These are phyloP conservation scores for Aspergillus baeticus DNA, from an alignment of 495 filamentous ascomycete species.

Conservation along the genomic window DNA sequence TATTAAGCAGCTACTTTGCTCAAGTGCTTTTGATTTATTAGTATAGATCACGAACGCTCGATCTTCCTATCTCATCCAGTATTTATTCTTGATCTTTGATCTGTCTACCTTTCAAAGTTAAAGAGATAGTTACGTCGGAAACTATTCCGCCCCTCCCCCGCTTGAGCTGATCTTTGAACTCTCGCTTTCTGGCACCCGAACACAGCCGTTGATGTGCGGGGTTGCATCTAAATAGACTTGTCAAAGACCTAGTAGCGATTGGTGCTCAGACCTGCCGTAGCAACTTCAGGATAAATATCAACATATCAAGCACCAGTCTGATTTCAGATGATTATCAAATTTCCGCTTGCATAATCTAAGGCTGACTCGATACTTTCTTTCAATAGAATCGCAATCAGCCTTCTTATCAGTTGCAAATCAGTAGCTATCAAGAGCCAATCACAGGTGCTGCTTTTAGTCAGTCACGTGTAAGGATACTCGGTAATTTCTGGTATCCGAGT, in stretches of 20 bases:
- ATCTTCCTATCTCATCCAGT: background rate
- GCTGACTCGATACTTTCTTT: background rate
- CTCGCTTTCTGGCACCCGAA: background rate
- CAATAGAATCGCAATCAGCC: background rate
- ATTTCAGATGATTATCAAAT: too few species aligned
- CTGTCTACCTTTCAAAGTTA: background rate
- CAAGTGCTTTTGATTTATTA: too few species aligned
- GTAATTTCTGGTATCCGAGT: slow-evolving; percentile 5
- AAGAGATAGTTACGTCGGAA: background rate
- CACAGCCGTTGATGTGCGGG: background rate
- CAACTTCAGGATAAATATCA: background rate
- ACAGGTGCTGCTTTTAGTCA: background rate
- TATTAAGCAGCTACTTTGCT: too few species aligned
- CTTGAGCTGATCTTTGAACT: background rate
- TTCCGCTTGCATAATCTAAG: background rate
- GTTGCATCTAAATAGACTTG: background rate
- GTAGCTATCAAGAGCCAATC: slow-evolving; percentile 6
- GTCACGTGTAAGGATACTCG: background rate
- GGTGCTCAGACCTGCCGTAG: too few species aligned
- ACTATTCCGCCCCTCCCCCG: background rate
- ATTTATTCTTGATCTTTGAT: too few species aligned
- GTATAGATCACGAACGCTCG: background rate
- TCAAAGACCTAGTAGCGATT: too few species aligned
- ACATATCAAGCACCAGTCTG: too few species aligned
- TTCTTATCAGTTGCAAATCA: too few species aligned